Conservation (phyloP, 768 basidiomycete species). For the Trichaptum fuscoviolaceum region DNA sequence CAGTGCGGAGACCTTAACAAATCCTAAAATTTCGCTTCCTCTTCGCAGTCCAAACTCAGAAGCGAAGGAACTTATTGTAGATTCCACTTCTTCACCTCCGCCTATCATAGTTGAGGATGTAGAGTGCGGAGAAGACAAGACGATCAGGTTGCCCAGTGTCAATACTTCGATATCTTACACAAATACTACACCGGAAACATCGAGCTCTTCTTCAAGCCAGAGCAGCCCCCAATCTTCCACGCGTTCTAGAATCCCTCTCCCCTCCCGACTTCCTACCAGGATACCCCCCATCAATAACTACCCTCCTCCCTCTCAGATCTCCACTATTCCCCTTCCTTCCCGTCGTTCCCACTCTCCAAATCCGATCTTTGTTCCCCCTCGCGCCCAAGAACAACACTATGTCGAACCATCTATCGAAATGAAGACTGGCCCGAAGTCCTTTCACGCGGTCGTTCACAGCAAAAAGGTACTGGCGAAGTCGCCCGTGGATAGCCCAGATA, state of each 20-base stretch:
- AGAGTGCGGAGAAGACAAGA: not conserved
- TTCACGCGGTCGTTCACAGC: not conserved
- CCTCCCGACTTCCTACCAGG: not conserved
- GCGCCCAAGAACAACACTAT: not conserved
- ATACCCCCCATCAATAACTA: not conserved
- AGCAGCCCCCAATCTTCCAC: not conserved
- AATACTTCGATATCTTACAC: not conserved
- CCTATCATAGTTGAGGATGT: not conserved
- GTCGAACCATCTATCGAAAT: not conserved
- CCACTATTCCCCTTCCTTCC: not conserved
- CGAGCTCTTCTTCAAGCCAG: not conserved
- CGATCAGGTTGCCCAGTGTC: not conserved
- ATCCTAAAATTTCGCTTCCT: not conserved
- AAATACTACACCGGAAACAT: not conserved
- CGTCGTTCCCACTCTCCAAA: not conserved
- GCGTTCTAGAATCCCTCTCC: not conserved
- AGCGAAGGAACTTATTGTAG: not conserved
- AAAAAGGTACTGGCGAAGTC: not conserved
- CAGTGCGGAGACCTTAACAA: not conserved
- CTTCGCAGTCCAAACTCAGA: not conserved
- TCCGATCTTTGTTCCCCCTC: conserved; percentile 2
- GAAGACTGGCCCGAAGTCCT: not conserved
- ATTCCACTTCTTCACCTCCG: not conserved
- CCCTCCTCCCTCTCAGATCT: not conserved
- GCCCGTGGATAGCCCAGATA: not conserved